phyloP scores from a whole-genome alignment of 306 rosid species.

The Myrica gale region DNA sequence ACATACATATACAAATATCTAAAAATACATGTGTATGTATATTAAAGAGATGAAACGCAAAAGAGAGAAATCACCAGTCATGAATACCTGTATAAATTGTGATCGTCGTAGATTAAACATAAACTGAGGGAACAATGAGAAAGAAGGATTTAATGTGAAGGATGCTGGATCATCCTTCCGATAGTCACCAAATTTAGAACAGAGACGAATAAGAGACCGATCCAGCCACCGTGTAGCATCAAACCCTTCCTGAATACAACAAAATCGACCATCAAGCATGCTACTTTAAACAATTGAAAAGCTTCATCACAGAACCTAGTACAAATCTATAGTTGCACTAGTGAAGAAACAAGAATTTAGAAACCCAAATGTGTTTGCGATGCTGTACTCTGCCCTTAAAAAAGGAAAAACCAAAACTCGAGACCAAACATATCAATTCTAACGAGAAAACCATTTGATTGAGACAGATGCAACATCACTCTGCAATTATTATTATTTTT shows the following conservation, averaged over 20 bases:
- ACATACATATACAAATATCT: no score
- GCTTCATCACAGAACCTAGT: background rate
- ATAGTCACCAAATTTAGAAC: constrained; percentile 95
- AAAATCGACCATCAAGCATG: constrained; percentile 22
- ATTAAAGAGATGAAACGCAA: constrained; percentile 12
- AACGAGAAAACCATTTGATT: background rate
- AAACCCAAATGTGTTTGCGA: background rate
- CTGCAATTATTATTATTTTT: background rate
- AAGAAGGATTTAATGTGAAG: constrained; percentile 74
- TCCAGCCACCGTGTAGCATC: constrained; percentile 98
- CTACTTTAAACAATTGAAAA: background rate
- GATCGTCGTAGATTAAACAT: constrained; percentile 93
- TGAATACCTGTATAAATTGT: constrained; percentile 87
- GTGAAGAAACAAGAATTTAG: background rate
- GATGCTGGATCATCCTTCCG: constrained; percentile 97
- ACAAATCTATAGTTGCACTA: background rate
- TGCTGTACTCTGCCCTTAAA: background rate
- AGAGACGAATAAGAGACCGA: constrained; percentile 86
- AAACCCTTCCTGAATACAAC: constrained; percentile 71
- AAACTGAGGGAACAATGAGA: constrained; percentile 92
- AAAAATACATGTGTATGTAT: no score
- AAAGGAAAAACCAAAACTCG: background rate
- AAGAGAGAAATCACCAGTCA: constrained; percentile 18
- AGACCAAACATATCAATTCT: background rate
- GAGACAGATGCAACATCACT: background rate